A percentile compares a stretch with the other conserved stretches of the same genome.
These are phyloP conservation scores for Penstemon davidsonii DNA, from an alignment of 257 asterid genomes.

Conservation along the genomic window DNA sequence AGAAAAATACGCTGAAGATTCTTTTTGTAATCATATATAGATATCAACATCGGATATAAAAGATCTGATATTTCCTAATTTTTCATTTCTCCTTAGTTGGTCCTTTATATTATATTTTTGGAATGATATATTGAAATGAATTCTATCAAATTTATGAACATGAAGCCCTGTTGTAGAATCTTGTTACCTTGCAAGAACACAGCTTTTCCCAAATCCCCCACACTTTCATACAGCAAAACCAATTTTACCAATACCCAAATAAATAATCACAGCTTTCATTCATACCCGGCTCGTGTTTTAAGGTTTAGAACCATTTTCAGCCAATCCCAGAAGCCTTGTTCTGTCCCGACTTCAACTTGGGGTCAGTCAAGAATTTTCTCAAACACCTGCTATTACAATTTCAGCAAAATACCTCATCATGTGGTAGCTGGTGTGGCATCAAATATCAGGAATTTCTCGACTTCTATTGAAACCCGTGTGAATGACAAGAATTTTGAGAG, in stretches of 20 bases:
- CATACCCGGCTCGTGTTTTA: conserved; percentile 24
- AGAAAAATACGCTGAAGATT: too few relatives aligned
- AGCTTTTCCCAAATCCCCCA: conserved; percentile 35
- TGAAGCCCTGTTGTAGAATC: conserved; percentile 61
- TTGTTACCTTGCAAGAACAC: conserved; percentile 44
- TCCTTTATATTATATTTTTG: not conserved
- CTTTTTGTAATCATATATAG: not conserved
- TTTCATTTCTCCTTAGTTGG: too few relatives aligned
- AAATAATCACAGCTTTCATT: not conserved
- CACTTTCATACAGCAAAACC: conserved; percentile 17
- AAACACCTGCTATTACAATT: conserved; percentile 29
- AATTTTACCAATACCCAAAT: conserved; percentile 24
- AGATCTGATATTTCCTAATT: not conserved
- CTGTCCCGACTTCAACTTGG: conserved; percentile 30
- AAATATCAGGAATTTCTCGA: conserved; percentile 48
- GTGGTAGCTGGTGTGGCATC: conserved; percentile 46
- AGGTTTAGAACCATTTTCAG: conserved; percentile 31
- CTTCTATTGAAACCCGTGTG: conserved; percentile 58
- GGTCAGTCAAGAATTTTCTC: conserved; percentile 57
- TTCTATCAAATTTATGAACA: conserved; percentile 39
- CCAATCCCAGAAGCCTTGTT: conserved; percentile 30
- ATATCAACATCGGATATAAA: not conserved
- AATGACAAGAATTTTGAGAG: conserved; percentile 82
- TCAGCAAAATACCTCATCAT: conserved; percentile 31
- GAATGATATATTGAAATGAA: conserved; percentile 37